Conservation (phyloP, 1,284 basidiomycete species). For the Ganoderma resinaceum region DNA sequence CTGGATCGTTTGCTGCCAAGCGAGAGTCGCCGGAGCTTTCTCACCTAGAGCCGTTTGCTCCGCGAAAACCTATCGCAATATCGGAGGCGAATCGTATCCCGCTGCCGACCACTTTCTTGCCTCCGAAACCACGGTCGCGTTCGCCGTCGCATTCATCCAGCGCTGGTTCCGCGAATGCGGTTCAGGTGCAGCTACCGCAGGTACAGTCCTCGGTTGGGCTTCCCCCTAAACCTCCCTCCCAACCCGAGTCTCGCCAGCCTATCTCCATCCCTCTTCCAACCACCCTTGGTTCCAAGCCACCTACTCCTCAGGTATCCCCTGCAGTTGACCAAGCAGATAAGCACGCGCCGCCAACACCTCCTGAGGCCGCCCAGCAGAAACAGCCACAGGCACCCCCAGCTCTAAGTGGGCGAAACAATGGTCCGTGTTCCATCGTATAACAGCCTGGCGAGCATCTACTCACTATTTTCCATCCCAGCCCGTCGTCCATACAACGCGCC, state of each 20-base stretch:
- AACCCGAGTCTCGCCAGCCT: constrained; percentile 4
- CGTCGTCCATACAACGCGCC: constrained; percentile 19
- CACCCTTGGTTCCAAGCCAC: constrained; percentile 5
- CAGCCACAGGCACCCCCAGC: neutral
- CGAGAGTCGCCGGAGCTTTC: constrained; percentile 29
- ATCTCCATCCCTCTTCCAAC: constrained; percentile 10
- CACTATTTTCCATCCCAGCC: neutral
- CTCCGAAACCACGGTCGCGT: constrained; percentile 15
- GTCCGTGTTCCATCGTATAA: neutral
- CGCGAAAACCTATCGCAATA: constrained; percentile 11
- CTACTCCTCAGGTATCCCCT: constrained; percentile 12
- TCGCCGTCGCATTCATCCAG: constrained; percentile 25
- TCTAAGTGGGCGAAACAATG: constrained; percentile 4
- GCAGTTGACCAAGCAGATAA: neutral
- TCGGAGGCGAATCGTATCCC: neutral
- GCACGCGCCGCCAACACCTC: neutral
- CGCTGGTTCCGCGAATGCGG: constrained; percentile 13
- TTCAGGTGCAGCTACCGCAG: neutral
- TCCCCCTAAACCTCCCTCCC: constrained; percentile 18
- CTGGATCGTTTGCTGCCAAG: constrained; percentile 15
- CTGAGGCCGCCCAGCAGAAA: neutral
- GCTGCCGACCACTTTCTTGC: neutral
- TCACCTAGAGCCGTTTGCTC: constrained; percentile 20
- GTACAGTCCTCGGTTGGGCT: constrained; percentile 7
- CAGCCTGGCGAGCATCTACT: too few relatives aligned